Percentiles rank a stretch among this genome's conserved stretches.
Conservation (phyloP, 108 stramenopile species). For the Skeletonema costatum region DNA sequence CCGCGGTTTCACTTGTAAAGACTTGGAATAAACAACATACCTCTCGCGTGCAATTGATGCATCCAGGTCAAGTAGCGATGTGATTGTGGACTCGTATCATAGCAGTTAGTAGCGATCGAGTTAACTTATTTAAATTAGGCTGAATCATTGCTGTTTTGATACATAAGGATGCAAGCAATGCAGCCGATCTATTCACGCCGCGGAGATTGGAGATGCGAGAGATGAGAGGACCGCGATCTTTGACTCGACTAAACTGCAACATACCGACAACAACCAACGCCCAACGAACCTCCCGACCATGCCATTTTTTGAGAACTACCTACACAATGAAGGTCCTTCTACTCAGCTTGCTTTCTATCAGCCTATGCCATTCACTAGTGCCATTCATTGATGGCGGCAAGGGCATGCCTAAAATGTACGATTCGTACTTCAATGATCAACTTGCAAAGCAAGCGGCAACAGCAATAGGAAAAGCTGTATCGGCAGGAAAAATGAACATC, state of each 20-base stretch:
- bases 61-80: too few species aligned
- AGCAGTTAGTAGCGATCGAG: too few species aligned
- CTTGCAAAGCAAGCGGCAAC: constrained; percentile 69
- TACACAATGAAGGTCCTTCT: neutral
- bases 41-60: too few species aligned
- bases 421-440: constrained; percentile 80
- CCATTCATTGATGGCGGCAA: constrained; percentile 80
- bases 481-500: constrained; percentile 72
- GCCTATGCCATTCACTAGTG: constrained; percentile 29
- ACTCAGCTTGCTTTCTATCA: neutral
- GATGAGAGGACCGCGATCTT: neutral
- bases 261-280: too few species aligned
- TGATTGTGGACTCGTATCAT: too few species aligned
- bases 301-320: neutral
- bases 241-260: neutral
- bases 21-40: too few species aligned
- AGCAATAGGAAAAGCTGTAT: constrained; percentile 67
- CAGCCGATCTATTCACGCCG: too few species aligned
- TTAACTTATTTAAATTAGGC: too few species aligned
- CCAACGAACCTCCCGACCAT: neutral
- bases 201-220: neutral
- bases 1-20: constrained; percentile 12
- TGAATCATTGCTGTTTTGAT: too few species aligned
- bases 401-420: constrained; percentile 75
- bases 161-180: too few species aligned